Percentiles rank a stretch among this genome's conserved stretches.
phyloP scores from a whole-genome alignment of 2,329 filamentous ascomycete genomes.

The Pseudocercospora eumusae region DNA sequence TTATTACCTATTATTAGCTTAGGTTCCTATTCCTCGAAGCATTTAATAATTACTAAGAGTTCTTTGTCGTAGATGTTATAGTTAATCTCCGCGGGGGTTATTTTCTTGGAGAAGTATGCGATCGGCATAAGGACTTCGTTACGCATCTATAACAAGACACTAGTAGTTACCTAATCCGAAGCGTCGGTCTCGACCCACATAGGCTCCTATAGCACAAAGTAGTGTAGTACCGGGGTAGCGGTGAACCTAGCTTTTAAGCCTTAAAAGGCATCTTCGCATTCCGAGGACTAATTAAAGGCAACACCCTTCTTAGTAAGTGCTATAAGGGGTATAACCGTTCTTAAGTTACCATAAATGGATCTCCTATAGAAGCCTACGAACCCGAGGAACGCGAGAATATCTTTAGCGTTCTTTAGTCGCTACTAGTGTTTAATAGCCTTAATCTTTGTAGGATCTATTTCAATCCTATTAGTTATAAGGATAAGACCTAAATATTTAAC shows the following conservation, averaged over 20 bases:
- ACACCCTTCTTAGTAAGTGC: background rate
- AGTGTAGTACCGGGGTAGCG: background rate
- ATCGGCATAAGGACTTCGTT: background rate
- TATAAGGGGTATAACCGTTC: background rate
- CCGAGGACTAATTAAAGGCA: background rate
- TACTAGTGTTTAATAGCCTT: background rate
- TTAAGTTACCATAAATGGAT: background rate
- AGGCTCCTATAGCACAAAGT: background rate
- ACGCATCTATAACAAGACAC: background rate
- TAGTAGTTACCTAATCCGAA: background rate
- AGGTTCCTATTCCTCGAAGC: conserved; percentile 11
- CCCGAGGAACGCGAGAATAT: background rate
- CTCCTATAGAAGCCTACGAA: background rate
- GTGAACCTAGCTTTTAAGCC: too few relatives aligned
- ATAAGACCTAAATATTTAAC: too few relatives aligned
- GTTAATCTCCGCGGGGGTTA: conserved; percentile 16
- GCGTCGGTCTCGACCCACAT: too few relatives aligned
- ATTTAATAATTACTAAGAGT: conserved; percentile 34
- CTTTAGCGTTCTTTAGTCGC: background rate
- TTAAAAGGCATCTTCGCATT: background rate
- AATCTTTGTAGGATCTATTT: background rate
- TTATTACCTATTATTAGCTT: background rate
- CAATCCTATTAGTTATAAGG: too few relatives aligned
- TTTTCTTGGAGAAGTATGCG: conserved; percentile 19
- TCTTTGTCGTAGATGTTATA: conserved; percentile 26